phyloP scores from a whole-genome alignment of 371 early-diverging fungal species.

The Lichtheimia ornata region DNA sequence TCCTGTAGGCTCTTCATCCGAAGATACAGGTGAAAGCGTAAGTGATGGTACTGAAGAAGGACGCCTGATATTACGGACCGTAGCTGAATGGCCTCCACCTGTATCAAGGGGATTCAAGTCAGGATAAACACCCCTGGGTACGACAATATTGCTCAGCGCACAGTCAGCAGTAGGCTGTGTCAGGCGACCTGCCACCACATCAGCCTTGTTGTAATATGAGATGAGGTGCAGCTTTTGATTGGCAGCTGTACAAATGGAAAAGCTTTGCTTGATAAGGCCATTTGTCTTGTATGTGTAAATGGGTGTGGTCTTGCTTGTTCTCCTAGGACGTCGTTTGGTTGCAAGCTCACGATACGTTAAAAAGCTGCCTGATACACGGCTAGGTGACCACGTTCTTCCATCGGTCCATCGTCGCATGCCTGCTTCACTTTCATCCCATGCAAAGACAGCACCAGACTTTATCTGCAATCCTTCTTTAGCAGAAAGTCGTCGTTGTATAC shows the following conservation, averaged over 20 bases:
- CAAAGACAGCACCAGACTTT: constrained; percentile 84
- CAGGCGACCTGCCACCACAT: constrained; percentile 59
- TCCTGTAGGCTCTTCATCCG: constrained; percentile 32
- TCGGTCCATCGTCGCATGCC: constrained; percentile 94
- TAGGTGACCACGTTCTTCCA: constrained; percentile 87
- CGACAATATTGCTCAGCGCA: constrained; percentile 36
- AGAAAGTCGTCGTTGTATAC: constrained; percentile 79
- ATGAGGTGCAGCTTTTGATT: constrained; percentile 84
- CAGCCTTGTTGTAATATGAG: constrained; percentile 80
- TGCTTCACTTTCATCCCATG: constrained; percentile 87
- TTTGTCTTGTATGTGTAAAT: constrained; percentile 58
- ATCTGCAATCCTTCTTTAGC: constrained; percentile 77
- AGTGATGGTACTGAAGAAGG: constrained; percentile 24
- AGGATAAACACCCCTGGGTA: constrained; percentile 63
- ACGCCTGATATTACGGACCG: constrained; percentile 24
- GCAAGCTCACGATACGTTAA: constrained; percentile 80
- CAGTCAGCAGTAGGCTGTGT: constrained; percentile 50
- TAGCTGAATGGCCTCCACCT: constrained; percentile 38
- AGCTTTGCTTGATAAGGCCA: constrained; percentile 85
- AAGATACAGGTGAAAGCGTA: constrained; percentile 30
- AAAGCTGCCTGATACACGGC: constrained; percentile 82
- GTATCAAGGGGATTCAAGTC: constrained; percentile 50
- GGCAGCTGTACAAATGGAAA: constrained; percentile 77
- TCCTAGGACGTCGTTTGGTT: constrained; percentile 47
- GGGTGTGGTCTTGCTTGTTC: constrained; percentile 19